Base-by-base conservation (phyloP, 73 alveolate species). In the Paramecium primaurelia region DNA sequence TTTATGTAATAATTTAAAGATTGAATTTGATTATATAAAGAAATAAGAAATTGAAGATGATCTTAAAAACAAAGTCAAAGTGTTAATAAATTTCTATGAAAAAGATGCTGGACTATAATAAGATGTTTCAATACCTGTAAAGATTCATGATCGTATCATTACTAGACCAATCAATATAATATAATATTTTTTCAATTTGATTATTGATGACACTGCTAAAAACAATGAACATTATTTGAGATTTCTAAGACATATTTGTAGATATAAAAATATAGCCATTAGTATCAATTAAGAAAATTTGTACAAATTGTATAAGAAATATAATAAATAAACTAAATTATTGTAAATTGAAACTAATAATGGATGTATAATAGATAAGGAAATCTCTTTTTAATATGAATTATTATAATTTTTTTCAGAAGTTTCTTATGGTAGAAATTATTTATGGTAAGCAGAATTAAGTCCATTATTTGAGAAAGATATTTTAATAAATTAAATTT, bases 81-180 rank as follows among this genome's bases (percentile, higher is more conserved):
- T 89, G 16, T 89, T 89, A 73, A 89, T 89, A 38, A 89, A 89
- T 89, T 83, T 89, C 58, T 89, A 89, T 89, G 94, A 89, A 32
- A 64, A 64, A 26, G 88, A 71, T 32, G 73, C 10, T 45, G 51
- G 44, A 25, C n/a, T 32, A 42, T 20, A 40, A 8, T 10, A 89
- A 38, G 91, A 89, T 38, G 54, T 47, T 14, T 30, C 59, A 7
- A 47, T 40, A 2, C 92, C 86, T 20, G 49, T 71, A 6, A 89
- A 89, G n/a, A 92, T 89, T 12, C 94, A 89, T 47, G 94, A 89
- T 51, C 77, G 88, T 42, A 59, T 89, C 28, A 73, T 83, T 14
- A 71, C 71, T 8, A 89, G 75, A 71, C 94, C 94, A 11, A 71
- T 89, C 10, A 89, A 89, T 47, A 71, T 89, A 16, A 45, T 89